Conservation (phyloP, 441 rosid species). For the Sinapis alba region DNA sequence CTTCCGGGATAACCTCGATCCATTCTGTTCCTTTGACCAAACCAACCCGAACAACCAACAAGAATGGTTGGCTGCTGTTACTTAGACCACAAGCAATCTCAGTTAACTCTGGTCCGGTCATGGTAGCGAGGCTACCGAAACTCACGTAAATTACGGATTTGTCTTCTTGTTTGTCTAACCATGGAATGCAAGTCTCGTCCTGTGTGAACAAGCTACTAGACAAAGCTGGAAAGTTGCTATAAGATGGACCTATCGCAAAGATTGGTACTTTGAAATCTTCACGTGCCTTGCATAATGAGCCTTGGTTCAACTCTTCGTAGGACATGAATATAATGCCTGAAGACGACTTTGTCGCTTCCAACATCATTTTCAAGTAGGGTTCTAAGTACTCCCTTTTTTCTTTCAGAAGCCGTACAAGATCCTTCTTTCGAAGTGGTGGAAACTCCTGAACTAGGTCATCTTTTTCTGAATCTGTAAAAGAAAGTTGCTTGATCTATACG, state of each 20-base stretch:
- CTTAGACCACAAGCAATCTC: slow-evolving; percentile 63
- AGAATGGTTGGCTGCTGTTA: slow-evolving; percentile 48
- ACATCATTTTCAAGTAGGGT: background rate
- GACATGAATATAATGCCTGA: slow-evolving; percentile 35
- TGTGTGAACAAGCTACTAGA: slow-evolving; percentile 42
- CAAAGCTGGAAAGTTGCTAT: background rate
- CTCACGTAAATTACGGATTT: slow-evolving; percentile 57
- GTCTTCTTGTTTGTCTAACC: slow-evolving; percentile 58
- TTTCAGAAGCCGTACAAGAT: slow-evolving; percentile 15
- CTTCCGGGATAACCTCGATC: slow-evolving; percentile 42
- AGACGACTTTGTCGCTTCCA: slow-evolving; percentile 19
- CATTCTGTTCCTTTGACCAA: slow-evolving; percentile 36
- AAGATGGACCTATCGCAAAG: slow-evolving; percentile 26
- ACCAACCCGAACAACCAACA: slow-evolving; percentile 62
- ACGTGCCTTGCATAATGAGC: background rate
- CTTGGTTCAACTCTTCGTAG: slow-evolving; percentile 39
- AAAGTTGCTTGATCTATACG: background rate
- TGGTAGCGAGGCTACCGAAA: slow-evolving; percentile 50
- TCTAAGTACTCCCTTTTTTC: background rate
- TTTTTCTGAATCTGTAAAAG: slow-evolving; percentile 9
- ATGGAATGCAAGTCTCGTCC: slow-evolving; percentile 48
- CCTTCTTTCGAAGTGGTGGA: slow-evolving; percentile 45
- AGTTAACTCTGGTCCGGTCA: slow-evolving; percentile 37
- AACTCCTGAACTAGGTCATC: slow-evolving; percentile 33
- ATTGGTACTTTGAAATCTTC: slow-evolving; percentile 15